These are phyloP conservation scores for Sergeia podlipaevii DNA, from an alignment of 208 protist species.

Conservation along the genomic window DNA sequence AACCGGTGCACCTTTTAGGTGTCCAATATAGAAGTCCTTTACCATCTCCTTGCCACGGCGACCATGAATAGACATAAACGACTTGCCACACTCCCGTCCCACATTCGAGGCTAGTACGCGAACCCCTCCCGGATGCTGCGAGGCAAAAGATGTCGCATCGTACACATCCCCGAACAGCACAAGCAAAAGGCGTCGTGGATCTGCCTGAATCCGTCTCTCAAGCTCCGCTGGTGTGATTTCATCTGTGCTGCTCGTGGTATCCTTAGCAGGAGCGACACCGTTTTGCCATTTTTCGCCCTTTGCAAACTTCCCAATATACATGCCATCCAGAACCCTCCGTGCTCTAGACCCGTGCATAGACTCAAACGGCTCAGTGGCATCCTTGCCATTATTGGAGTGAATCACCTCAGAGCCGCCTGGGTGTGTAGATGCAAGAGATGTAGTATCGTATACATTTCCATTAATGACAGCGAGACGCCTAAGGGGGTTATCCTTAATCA, in stretches of 20 bases:
- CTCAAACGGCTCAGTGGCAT: conserved; percentile 29
- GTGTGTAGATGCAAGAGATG: neutral
- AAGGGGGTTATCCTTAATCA: conserved; percentile 1
- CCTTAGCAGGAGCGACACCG: neutral
- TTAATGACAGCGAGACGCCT: conserved; percentile 5
- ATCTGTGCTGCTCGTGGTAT: neutral
- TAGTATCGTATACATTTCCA: neutral
- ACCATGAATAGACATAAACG: conserved; percentile 75
- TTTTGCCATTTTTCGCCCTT: no score
- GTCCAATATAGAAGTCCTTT: conserved; percentile 40
- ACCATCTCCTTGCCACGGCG: conserved; percentile 26
- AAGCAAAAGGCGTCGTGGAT: conserved; percentile 25
- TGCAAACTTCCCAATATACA: conserved; percentile 15
- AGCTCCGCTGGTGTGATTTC: conserved; percentile 23
- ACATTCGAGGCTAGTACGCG: conserved; percentile 32
- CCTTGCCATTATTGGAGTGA: conserved; percentile 29
- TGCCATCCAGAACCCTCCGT: conserved; percentile 9
- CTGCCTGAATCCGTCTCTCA: conserved; percentile 7
- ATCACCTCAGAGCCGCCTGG: conserved; percentile 7
- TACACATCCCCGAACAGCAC: conserved; percentile 55
- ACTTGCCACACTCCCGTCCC: conserved; percentile 56
- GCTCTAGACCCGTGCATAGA: conserved; percentile 19
- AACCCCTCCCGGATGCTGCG: conserved; percentile 48
- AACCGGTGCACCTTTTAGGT: conserved; percentile 4
- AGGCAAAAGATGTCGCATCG: conserved; percentile 41